Base-by-base conservation (phyloP, 306 rosid species). In the Dryas drummondii region DNA sequence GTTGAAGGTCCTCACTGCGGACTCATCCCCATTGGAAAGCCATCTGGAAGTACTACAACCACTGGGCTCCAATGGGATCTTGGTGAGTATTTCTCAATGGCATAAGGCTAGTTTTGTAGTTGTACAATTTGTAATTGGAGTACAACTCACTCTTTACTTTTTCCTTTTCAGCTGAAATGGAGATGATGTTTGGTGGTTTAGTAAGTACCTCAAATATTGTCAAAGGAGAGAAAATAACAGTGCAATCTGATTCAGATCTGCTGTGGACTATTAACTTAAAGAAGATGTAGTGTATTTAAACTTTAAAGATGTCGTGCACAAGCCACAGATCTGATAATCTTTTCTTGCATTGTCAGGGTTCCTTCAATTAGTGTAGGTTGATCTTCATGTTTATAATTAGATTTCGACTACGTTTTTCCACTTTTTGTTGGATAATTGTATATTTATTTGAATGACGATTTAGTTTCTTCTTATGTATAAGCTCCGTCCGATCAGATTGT, bases 1-100 rank as follows among this genome's bases (percentile, higher is more conserved):
- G 80, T 86, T 12, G 97, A 88, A 86, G 99, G 99, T 65, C 96
- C 98, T 0, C 99, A 96, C 72, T 94, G 98, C 79, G 99, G 99
- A 72, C 97, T 92, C 69, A 57, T 96, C 76, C 97, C 99, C 70
- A 89, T 96, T 17, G 97, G 96, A 17, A 81, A 73, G 86, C 93
- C 97, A 22, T 92, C 98, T 41, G 89, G 82, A 80, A 87, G 90
- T 53, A 85, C 99, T 47, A 92, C 99, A 44, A 88, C 99, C 60
- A 87, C 91, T 0, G 99, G 99, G 55, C 98, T 96, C 46, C 46
- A 86, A 63, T 96, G 99, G 99, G 88, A 96, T 85, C 92, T 96
- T 26, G 76, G 99, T 96, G 85, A 87, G 99, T 84, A 45, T 49
- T 66, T 62, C 41, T 44, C 42, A 56, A 47, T 57, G 9, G 19